Evolutionary conservation across 2,329 filamentous ascomycete genomes (phyloP).

Genomic region (Pyrenochaeta sp.): DNA sequence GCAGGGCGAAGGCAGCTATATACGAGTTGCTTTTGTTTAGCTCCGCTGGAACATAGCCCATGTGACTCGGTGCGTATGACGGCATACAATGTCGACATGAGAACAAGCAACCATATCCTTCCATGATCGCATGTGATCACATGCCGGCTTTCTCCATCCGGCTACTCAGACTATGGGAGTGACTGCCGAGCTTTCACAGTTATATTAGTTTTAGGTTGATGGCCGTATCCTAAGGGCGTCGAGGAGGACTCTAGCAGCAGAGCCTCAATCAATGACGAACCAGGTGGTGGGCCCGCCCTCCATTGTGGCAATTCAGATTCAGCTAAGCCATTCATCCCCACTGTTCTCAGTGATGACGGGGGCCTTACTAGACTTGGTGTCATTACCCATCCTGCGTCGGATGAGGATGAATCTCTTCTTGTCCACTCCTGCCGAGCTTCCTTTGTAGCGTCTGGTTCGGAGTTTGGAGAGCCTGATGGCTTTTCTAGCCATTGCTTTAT

Average conservation of each 20-base stretch:
- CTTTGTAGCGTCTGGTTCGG: background rate
- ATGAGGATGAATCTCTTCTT: background rate
- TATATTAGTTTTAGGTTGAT: background rate
- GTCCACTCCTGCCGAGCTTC: background rate
- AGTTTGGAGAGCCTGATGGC: background rate
- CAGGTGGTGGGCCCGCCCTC: conserved; percentile 3
- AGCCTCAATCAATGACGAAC: conserved; percentile 2
- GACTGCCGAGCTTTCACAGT: background rate
- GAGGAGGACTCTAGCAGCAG: conserved; percentile 26
- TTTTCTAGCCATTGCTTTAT: conserved; percentile 2
- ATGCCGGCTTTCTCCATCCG: background rate
- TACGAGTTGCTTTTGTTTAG: background rate
- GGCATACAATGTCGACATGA: background rate
- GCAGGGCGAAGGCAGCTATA: background rate
- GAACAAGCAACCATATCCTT: background rate
- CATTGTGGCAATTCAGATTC: background rate
- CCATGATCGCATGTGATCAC: background rate
- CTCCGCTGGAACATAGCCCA: background rate
- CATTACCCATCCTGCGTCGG: background rate
- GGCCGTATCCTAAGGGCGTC: background rate
- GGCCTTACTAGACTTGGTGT: background rate
- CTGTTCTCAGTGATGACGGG: background rate
- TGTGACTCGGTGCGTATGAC: background rate
- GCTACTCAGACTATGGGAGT: too few relatives aligned
- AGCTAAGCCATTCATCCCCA: background rate